Percentiles rank a stretch among this genome's conserved stretches.
Evolutionary conservation across 2,329 filamentous ascomycete genomes (phyloP).

Genomic region (Curvularia spicifera): DNA sequence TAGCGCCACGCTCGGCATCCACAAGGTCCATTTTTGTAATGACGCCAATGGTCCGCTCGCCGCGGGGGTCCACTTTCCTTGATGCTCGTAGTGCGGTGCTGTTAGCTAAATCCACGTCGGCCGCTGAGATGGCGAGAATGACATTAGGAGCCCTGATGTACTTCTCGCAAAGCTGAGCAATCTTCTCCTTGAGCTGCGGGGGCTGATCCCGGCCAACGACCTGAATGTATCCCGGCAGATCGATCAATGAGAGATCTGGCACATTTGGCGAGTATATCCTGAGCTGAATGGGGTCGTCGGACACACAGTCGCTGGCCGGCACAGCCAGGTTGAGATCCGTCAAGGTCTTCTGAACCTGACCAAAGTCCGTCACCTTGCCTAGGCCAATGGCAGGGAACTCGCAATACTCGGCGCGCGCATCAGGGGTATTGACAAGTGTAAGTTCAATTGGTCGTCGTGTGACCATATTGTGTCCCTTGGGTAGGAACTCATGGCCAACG

Average conservation of each 20-base stretch:
- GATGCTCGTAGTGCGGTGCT: constrained; percentile 91
- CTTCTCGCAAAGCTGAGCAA: constrained; percentile 94
- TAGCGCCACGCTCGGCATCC: constrained; percentile 76
- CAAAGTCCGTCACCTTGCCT: constrained; percentile 89
- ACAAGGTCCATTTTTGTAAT: constrained; percentile 99
- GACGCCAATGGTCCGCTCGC: constrained; percentile 97
- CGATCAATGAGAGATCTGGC: constrained; percentile 92
- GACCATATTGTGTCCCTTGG: constrained; percentile 99
- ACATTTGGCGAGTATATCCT: constrained; percentile 95
- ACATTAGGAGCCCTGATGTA: constrained; percentile 97
- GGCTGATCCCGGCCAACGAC: constrained; percentile 92
- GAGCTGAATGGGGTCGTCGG: constrained; percentile 94
- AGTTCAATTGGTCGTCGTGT: constrained; percentile 94
- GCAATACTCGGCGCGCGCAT: constrained; percentile 85
- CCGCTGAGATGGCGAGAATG: constrained; percentile 95
- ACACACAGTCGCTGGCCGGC: constrained; percentile 87
- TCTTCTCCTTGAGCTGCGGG: constrained; percentile 90
- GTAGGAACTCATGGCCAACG: constrained; percentile 95
- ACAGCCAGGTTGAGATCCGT: constrained; percentile 96
- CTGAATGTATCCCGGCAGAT: constrained; percentile 96
- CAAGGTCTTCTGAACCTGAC: constrained; percentile 87
- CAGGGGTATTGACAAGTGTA: constrained; percentile 92
- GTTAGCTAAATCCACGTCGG: constrained; percentile 96
- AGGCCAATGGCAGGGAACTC: constrained; percentile 93
- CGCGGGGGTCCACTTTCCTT: constrained; percentile 87